Evolutionary conservation across 148 eudicot genomes (phyloP).

Genomic region (Rheum nobile): DNA sequence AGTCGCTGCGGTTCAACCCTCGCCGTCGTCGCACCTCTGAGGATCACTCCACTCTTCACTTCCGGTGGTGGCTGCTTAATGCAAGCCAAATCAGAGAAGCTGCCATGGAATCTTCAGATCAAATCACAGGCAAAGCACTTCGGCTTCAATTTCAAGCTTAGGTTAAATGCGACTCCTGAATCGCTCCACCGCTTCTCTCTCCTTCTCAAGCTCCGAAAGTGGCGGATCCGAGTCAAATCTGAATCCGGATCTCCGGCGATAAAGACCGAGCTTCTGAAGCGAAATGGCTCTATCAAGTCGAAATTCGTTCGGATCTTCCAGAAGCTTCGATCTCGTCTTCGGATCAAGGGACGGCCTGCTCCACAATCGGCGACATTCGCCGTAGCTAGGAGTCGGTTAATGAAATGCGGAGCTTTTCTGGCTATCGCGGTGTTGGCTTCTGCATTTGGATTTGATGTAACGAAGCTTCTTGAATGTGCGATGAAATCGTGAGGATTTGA

Average conservation of each 20-base stretch:
- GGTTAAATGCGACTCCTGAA: slow-evolving; percentile 1
- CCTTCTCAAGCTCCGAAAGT: neutral
- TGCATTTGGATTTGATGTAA: slow-evolving; percentile 2
- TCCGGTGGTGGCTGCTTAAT: neutral
- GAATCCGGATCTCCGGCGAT: slow-evolving; percentile 3
- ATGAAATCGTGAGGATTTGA: neutral
- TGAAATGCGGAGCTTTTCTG: slow-evolving; percentile 3
- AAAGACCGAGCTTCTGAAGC: neutral
- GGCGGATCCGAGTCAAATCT: slow-evolving; percentile 1
- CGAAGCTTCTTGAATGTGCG: neutral
- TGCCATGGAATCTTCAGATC: slow-evolving; percentile 1
- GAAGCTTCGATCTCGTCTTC: slow-evolving; percentile 3
- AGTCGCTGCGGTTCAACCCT: neutral
- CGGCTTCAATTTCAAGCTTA: slow-evolving; percentile 3
- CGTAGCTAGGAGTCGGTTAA: neutral
- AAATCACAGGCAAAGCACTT: neutral
- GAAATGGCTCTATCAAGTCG: neutral
- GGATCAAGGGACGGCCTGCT: neutral
- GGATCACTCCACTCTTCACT: neutral
- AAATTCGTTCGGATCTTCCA: slow-evolving; percentile 1
- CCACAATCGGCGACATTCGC: neutral
- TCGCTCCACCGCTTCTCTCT: neutral
- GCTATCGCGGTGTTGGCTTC: neutral
- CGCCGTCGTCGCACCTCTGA: neutral
- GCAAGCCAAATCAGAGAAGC: neutral